These are phyloP conservation scores for Phyllosticta capitalensis DNA, from an alignment of 2,329 filamentous ascomycete genomes.

Conservation along the genomic window DNA sequence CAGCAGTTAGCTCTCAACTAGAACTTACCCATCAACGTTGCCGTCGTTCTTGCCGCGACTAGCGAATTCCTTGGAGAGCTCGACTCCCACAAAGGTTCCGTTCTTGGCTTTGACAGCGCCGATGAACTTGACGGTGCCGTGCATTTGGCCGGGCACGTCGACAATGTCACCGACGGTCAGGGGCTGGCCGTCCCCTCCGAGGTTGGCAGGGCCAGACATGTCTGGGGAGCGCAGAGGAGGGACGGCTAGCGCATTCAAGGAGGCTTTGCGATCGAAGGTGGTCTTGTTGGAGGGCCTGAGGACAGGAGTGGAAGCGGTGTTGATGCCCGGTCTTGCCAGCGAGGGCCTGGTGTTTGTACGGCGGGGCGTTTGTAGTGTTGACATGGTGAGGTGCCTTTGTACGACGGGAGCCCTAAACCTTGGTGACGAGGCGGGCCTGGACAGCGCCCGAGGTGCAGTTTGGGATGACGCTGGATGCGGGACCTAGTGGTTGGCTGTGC, in stretches of 20 bases:
- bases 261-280: conserved; percentile 58
- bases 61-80: conserved; percentile 73
- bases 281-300: conserved; percentile 31
- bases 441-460: background rate
- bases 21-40: conserved; percentile 79
- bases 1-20: background rate
- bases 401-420: background rate
- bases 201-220: conserved; percentile 24
- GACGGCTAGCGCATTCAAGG: conserved; percentile 57
- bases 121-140: conserved; percentile 80
- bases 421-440: background rate
- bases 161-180: conserved; percentile 73
- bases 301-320: conserved; percentile 34
- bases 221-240: conserved; percentile 16
- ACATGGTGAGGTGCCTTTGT: background rate
- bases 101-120: conserved; percentile 81
- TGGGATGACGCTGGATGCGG: background rate
- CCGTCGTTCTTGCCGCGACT: conserved; percentile 86
- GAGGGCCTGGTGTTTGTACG: conserved; percentile 29
- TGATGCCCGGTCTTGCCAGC: conserved; percentile 23
- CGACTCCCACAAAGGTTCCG: conserved; percentile 85
- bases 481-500: background rate
- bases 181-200: conserved; percentile 37
- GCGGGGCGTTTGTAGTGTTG: conserved; percentile 26
- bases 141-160: conserved; percentile 89